Evolutionary conservation across 1,284 basidiomycete genomes (phyloP), one percentile per base, ranked within the genome.

Genomic region (Melampsora americana): DNA sequence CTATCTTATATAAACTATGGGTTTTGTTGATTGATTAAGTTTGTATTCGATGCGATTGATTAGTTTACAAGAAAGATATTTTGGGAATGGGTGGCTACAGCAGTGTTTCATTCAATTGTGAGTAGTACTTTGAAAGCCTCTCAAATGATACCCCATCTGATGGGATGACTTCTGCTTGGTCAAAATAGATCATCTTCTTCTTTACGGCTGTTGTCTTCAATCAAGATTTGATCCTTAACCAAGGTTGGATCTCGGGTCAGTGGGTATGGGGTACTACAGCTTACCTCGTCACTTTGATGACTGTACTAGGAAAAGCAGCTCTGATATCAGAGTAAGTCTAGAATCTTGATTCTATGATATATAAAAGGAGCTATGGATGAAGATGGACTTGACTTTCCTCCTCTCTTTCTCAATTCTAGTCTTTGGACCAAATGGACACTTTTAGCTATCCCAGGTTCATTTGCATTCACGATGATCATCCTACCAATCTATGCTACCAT

Each of bases 251-350:
- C 82, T 88, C 90, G 14, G 95, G 95, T 7, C 90, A 93, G 83
- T 99, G 96, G 96, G 92, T 95, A 80, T 99, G 95, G 95, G 96
- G 96, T 69, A 97, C 93, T 3, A 92, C 91, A 23, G 85, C 99
- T 20, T 99, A 98, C 83, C 88, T 99, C 64, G 89, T 91, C 1
- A 92, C 97, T 5, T 86, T 99, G 44, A 86, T 97, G 73, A 99
- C 95, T 0, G 95, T 99, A 9, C 87, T 99, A 7, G 95, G 95
- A 65, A 99, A 99, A 83, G 96, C 96, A 9, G 95, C 95, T 1
- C 84, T 99, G 75, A 92, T 99, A 67, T 98, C 95, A 7, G 95
- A 99, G 93, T 96, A 82, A 81, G 92, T 87, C 44, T 9, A 56
- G n/a, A 56, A n/a, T n/a, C n/a, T n/a, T n/a, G n/a, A n/a, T n/a